Conservation (phyloP, 306 rosid species). For the Senna tora region DNA sequence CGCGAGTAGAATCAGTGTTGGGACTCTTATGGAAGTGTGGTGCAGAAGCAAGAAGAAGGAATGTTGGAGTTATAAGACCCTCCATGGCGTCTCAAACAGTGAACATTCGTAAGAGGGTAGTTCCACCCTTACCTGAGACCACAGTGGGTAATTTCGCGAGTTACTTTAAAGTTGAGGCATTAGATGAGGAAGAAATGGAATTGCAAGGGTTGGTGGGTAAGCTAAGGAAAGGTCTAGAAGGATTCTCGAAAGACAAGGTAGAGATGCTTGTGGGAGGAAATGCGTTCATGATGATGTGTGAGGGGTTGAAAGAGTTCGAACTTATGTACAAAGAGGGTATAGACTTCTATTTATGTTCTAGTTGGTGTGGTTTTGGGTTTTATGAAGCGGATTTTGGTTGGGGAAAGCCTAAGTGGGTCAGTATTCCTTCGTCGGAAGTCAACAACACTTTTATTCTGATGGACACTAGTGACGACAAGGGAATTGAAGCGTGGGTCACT, state of each 20-base stretch:
- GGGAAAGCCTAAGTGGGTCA: slow-evolving; percentile 47
- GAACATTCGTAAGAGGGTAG: slow-evolving; percentile 43
- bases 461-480: slow-evolving; percentile 30
- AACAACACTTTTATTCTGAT: slow-evolving; percentile 16
- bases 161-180: not conserved
- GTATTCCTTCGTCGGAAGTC: not conserved
- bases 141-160: slow-evolving; percentile 40
- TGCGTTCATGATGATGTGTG: not conserved
- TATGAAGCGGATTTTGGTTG: slow-evolving; percentile 44
- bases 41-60: slow-evolving; percentile 24
- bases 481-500: slow-evolving; percentile 40
- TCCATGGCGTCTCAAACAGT: slow-evolving; percentile 33
- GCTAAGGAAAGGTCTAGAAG: slow-evolving; percentile 35
- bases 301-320: not conserved
- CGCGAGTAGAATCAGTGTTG: slow-evolving; percentile 44
- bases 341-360: slow-evolving; percentile 4
- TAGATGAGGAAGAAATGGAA: not conserved
- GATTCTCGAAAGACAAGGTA: slow-evolving; percentile 10
- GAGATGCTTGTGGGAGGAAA: slow-evolving; percentile 23
- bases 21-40: slow-evolving; percentile 48
- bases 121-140: slow-evolving; percentile 40
- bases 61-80: not conserved
- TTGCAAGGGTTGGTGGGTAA: slow-evolving; percentile 25
- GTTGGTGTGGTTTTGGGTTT: slow-evolving; percentile 35
- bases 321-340: not conserved